Evolutionary conservation across 345 rosid genomes (phyloP), one percentile per base, ranked within the genome.

Genomic region (Angophora floribunda): DNA sequence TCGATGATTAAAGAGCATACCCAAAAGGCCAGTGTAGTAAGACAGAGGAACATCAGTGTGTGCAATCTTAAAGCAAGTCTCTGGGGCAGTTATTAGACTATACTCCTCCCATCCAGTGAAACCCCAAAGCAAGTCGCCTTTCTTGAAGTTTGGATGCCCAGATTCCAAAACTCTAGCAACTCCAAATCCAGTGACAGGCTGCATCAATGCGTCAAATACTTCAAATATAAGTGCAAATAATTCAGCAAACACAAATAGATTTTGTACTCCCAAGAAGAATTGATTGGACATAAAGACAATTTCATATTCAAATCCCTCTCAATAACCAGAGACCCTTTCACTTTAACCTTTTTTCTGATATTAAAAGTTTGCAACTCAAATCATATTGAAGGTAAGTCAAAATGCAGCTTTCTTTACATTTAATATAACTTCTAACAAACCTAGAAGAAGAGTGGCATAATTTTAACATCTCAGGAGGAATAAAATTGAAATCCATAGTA

Each of bases 61-160:
- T 5, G 89, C 90, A 79, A 95, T 94, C 89, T 96, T 94, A 52
- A 92, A 87, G 65, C 91, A 90, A 57, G 63, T 24, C 9, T 89
- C 82, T 7, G 92, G 91, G 11, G 94, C 84, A 9, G 91, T 89
- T 51, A 94, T 79, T 65, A 93, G 89, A 87, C 92, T 93, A 28
- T 94, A 95, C 89, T 95, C 96, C 89, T 96, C 97, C 97, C 98
- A 95, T 16, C 93, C 90, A 51, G 93, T 95, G 1, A 70, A 12
- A 5, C 96, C 98, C 95, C 95, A 94, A 16, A 95, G 92, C 17
- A 93, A 86, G 57, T 95, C 93, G 0, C 96, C 97, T 24, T 93
- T 88, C 61, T 92, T 89, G 91, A 90, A 95, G 75, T 93, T 91
- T 51, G 95, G 93, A 91, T 95, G 91, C 5, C 87, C 90, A 28